A percentile compares a stretch with the other conserved stretches of the same genome.
Evolutionary conservation across 192 early-diverging fungal species (phyloP).

Genomic region (Haplosporangium gracile): DNA sequence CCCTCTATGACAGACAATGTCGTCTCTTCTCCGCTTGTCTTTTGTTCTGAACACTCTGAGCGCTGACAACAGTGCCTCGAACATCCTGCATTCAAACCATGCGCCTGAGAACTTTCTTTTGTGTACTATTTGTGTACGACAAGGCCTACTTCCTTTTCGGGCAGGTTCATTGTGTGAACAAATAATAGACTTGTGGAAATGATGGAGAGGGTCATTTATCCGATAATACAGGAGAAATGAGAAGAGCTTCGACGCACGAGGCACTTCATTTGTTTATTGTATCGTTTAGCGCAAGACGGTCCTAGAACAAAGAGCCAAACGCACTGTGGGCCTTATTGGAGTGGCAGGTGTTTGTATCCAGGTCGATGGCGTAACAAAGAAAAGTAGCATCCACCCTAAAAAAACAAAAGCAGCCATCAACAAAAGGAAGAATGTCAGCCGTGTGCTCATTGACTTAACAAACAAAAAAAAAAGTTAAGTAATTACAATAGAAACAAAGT

Average conservation of each 20-base stretch:
- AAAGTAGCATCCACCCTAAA: conserved; percentile 83
- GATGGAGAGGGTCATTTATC: not conserved
- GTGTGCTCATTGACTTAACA: not conserved
- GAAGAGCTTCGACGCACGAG: not conserved
- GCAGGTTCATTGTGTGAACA: not conserved
- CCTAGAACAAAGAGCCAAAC: conserved; percentile 47
- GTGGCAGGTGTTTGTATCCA: conserved; percentile 73
- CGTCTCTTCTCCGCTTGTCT: not conserved
- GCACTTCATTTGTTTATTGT: not conserved
- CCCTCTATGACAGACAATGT: not conserved
- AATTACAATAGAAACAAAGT: not conserved
- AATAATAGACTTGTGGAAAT: not conserved
- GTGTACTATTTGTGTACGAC: not conserved
- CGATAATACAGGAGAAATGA: too few relatives aligned
- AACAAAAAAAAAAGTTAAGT: not conserved
- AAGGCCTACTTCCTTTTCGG: not conserved
- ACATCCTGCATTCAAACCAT: not conserved
- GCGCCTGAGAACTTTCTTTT: not conserved
- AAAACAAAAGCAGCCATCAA: not conserved
- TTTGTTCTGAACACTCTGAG: not conserved
- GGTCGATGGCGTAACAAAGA: conserved; percentile 84
- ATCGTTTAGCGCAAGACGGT: not conserved
- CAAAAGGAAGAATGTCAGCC: not conserved
- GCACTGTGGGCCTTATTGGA: conserved; percentile 64
- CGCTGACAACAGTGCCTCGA: not conserved